Percentiles rank a stretch among this genome's conserved stretches.
Evolutionary conservation across 768 basidiomycete species (phyloP).

Genomic region (Mycena vitilis): DNA sequence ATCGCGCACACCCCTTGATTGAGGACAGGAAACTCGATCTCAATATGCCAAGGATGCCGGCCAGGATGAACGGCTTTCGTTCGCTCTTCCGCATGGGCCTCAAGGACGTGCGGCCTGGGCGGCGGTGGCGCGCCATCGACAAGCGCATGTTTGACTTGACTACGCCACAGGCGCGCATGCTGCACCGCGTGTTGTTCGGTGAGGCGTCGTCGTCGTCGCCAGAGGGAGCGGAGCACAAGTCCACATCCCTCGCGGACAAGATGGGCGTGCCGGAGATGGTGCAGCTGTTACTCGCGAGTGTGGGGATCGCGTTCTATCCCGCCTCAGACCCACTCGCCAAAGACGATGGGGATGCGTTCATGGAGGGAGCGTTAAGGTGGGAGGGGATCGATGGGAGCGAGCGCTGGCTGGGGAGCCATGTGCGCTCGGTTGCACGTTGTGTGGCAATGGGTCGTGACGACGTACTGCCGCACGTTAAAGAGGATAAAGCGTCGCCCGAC

Average conservation of each 20-base stretch:
- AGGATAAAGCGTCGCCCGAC: not conserved
- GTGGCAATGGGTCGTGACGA: not conserved
- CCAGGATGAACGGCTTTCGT: conserved; percentile 26
- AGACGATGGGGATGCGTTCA: not conserved
- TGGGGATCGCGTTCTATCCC: conserved; percentile 15
- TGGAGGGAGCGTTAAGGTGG: not conserved
- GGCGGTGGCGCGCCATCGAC: conserved; percentile 26
- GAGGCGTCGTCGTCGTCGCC: not conserved
- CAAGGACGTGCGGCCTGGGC: conserved; percentile 18
- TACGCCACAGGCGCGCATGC: not conserved
- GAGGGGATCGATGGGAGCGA: conserved; percentile 18
- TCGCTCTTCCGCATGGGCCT: conserved; percentile 22
- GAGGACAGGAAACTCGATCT: not conserved
- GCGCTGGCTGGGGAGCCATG: conserved; percentile 13
- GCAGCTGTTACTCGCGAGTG: conserved; percentile 15
- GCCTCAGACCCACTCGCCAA: not conserved
- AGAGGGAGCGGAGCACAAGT: not conserved
- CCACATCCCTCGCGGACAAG: not conserved
- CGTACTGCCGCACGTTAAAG: too few species aligned
- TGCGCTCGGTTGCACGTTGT: conserved; percentile 7
- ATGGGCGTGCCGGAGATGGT: conserved; percentile 8
- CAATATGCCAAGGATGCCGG: conserved; percentile 1
- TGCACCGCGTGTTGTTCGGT: conserved; percentile 19
- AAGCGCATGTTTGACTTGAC: conserved; percentile 17
- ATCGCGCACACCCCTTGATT: conserved; percentile 15